These are phyloP conservation scores for Vanilla planifolia DNA, from an alignment of 106 monocot genomes.

Conservation along the genomic window DNA sequence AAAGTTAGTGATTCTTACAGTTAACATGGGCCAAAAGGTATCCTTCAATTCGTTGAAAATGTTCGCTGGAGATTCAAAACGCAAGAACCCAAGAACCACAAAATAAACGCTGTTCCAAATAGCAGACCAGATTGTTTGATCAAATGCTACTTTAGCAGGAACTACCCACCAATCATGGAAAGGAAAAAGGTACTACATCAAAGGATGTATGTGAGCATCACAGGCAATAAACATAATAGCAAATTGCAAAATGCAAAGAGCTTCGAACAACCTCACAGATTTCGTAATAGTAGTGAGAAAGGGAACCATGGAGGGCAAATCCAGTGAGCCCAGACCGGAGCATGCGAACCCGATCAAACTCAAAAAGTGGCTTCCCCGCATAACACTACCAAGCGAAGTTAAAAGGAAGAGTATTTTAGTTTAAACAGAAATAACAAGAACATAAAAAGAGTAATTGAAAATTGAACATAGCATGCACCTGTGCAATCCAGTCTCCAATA, in stretches of 20 bases:
- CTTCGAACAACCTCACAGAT: constrained; percentile 66
- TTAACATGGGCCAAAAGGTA: constrained; percentile 92
- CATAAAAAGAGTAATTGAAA: neutral
- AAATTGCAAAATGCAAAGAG: constrained; percentile 1
- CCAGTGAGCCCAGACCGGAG: constrained; percentile 88
- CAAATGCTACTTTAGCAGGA: constrained; percentile 78
- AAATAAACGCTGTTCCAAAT: constrained; percentile 94
- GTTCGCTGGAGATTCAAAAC: constrained; percentile 64
- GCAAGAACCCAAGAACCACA: constrained; percentile 67
- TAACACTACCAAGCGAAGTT: constrained; percentile 59
- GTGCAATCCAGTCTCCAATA: constrained; percentile 95
- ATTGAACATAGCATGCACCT: constrained; percentile 36
- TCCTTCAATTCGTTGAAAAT: constrained; percentile 62
- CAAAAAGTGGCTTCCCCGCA: constrained; percentile 96
- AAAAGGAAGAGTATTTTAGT: neutral
- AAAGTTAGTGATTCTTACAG: constrained; percentile 46
- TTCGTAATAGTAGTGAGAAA: constrained; percentile 95
- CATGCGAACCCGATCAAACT: constrained; percentile 84
- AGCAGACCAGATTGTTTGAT: constrained; percentile 87
- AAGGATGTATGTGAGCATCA: neutral
- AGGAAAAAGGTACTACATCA: constrained; percentile 72
- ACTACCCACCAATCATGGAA: constrained; percentile 94
- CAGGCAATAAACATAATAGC: neutral
- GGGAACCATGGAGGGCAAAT: constrained; percentile 88
- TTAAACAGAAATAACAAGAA: neutral